These are phyloP conservation scores for Penicillium sp. DNA, from an alignment of 2,329 filamentous ascomycete species.

Conservation along the genomic window DNA sequence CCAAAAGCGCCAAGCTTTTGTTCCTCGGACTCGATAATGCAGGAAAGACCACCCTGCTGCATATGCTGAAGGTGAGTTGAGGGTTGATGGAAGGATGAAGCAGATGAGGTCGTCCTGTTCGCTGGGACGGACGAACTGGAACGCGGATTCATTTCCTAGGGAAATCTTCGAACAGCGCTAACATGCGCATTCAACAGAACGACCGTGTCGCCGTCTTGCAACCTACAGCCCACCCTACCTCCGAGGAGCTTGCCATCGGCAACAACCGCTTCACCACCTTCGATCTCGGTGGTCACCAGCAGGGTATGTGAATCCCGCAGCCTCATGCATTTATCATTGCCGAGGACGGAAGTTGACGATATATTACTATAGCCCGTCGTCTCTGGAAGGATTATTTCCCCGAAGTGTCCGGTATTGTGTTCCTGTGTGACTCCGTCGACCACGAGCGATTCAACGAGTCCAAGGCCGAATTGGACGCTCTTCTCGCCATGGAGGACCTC, in stretches of 20 bases:
- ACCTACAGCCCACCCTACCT: slow-evolving; percentile 88
- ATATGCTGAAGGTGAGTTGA: slow-evolving; percentile 84
- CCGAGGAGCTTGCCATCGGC: slow-evolving; percentile 88
- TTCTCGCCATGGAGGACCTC: slow-evolving; percentile 95
- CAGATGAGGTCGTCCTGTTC: neutral
- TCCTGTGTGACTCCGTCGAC: slow-evolving; percentile 97
- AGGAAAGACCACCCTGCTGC: slow-evolving; percentile 88
- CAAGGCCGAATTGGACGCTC: slow-evolving; percentile 94
- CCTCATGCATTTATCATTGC: neutral
- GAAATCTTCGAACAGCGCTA: neutral
- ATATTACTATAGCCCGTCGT: slow-evolving; percentile 67
- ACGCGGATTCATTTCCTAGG: neutral
- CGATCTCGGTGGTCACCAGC: slow-evolving; percentile 89
- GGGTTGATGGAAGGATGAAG: neutral
- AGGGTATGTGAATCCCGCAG: slow-evolving; percentile 59
- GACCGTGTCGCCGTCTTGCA: slow-evolving; percentile 89
- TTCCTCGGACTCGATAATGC: slow-evolving; percentile 94
- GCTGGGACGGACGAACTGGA: neutral
- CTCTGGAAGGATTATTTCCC: slow-evolving; percentile 98
- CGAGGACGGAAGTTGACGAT: neutral
- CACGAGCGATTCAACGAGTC: slow-evolving; percentile 91
- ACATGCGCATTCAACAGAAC: slow-evolving; percentile 58
- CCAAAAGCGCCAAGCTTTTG: slow-evolving; percentile 94
- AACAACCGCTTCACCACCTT: slow-evolving; percentile 95
- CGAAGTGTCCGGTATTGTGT: slow-evolving; percentile 94